Evolutionary conservation across 202 grass and related monocot species (phyloP).

Genomic region (Brachypodium distachyon): DNA sequence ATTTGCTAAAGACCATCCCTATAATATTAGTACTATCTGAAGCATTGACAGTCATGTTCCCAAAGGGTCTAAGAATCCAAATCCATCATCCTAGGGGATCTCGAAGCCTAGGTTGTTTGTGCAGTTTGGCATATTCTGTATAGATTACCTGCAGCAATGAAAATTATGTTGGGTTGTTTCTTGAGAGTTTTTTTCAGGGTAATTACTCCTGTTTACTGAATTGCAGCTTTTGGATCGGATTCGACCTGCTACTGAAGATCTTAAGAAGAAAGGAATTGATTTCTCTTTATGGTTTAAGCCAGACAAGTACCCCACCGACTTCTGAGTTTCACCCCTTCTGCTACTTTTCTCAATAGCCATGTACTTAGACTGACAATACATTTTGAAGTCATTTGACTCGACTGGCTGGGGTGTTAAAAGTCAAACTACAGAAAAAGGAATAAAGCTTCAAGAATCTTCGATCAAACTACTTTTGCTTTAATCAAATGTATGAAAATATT

Average conservation of each 20-base stretch:
- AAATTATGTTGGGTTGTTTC: neutral
- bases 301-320: conserved; percentile 62
- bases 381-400: neutral
- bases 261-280: conserved; percentile 91
- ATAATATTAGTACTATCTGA: neutral
- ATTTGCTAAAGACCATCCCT: neutral
- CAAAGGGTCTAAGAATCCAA: neutral
- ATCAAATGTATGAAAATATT: neutral
- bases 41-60: neutral
- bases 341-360: conserved; percentile 1
- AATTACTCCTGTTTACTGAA: conserved; percentile 9
- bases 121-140: neutral
- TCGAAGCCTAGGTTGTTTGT: neutral
- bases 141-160: neutral
- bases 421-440: neutral
- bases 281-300: conserved; percentile 97
- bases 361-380: conserved; percentile 10
- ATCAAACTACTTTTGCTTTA: neutral
- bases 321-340: conserved; percentile 29
- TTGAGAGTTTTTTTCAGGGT: neutral
- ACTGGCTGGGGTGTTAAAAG: neutral
- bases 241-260: conserved; percentile 70
- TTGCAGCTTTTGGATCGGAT: conserved; percentile 86
- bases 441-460: neutral
- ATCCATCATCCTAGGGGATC: neutral